Percentiles rank a stretch among this genome's conserved stretches.
phyloP scores from a whole-genome alignment of 2,329 filamentous ascomycete species.

The Pseudohalonectria lignicola region DNA sequence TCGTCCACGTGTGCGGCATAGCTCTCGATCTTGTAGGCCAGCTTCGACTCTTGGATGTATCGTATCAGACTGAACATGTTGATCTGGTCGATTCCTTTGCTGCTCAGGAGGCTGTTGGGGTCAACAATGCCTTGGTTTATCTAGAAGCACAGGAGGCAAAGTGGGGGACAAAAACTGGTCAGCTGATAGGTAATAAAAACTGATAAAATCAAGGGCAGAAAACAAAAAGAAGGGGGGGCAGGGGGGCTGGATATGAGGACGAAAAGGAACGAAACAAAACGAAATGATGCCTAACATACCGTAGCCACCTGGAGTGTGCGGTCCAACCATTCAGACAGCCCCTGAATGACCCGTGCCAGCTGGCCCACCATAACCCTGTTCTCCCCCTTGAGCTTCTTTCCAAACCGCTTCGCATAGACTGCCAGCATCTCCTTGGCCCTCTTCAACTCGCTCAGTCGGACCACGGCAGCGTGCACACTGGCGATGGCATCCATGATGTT shows the following conservation, averaged over 20 bases:
- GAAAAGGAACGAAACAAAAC: too few relatives aligned
- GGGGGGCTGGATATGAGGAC: too few relatives aligned
- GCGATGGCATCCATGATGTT: constrained; percentile 95
- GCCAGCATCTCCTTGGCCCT: constrained; percentile 65
- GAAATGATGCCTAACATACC: too few relatives aligned
- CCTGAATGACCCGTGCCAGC: constrained; percentile 72
- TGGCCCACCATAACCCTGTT: constrained; percentile 89
- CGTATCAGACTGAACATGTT: constrained; percentile 81
- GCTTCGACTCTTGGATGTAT: constrained; percentile 84
- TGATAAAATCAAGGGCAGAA: too few relatives aligned
- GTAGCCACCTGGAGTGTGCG: constrained; percentile 21
- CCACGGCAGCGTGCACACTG: constrained; percentile 70
- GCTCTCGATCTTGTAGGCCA: constrained; percentile 89
- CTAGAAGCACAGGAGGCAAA: too few relatives aligned
- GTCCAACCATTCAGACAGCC: constrained; percentile 60
- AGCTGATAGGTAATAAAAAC: too few relatives aligned
- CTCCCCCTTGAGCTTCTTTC: constrained; percentile 77
- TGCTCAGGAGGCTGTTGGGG: constrained; percentile 60
- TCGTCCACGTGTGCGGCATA: constrained; percentile 59
- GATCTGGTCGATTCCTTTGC: constrained; percentile 88
- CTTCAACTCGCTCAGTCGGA: constrained; percentile 63
- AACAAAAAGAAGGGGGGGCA: too few relatives aligned
- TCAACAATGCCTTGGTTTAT: constrained; percentile 54
- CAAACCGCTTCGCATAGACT: constrained; percentile 77
- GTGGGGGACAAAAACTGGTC: too few relatives aligned